Conservation (phyloP, 2,329 filamentous ascomycete genomes). For the Aspergillus texensis region DNA sequence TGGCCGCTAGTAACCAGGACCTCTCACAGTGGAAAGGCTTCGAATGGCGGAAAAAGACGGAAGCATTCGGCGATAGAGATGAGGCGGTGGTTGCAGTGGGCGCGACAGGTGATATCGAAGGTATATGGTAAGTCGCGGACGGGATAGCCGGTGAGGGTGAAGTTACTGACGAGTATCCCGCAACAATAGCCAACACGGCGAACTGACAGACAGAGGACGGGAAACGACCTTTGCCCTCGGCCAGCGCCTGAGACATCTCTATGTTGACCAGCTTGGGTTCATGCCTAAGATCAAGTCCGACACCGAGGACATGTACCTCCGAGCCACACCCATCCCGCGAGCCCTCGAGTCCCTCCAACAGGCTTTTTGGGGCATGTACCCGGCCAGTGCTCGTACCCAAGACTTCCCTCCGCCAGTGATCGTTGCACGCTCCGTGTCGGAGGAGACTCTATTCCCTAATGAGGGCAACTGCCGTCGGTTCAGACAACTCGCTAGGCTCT, state of each 20-base stretch:
- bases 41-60: constrained; percentile 71
- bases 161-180: constrained; percentile 16
- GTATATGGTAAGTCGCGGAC: constrained; percentile 68
- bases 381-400: constrained; percentile 52
- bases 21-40: constrained; percentile 60
- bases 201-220: constrained; percentile 75
- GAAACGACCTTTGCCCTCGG: constrained; percentile 72
- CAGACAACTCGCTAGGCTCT: constrained; percentile 68
- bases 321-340: constrained; percentile 73
- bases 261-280: constrained; percentile 74
- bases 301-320: constrained; percentile 68
- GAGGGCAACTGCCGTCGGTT: constrained; percentile 74
- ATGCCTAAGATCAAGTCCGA: constrained; percentile 62
- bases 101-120: constrained; percentile 70
- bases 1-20: constrained; percentile 59
- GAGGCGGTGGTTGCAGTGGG: constrained; percentile 71
- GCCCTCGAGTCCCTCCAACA: constrained; percentile 79
- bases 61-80: constrained; percentile 75
- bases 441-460: constrained; percentile 82
- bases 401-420: constrained; percentile 66
- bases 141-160: background rate
- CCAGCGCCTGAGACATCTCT: constrained; percentile 68
- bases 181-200: constrained; percentile 53
- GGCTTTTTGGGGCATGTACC: constrained; percentile 74
- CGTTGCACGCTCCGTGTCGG: constrained; percentile 63